phyloP scores from a whole-genome alignment of 371 early-diverging fungal species.

The Mortierella polycephala region DNA sequence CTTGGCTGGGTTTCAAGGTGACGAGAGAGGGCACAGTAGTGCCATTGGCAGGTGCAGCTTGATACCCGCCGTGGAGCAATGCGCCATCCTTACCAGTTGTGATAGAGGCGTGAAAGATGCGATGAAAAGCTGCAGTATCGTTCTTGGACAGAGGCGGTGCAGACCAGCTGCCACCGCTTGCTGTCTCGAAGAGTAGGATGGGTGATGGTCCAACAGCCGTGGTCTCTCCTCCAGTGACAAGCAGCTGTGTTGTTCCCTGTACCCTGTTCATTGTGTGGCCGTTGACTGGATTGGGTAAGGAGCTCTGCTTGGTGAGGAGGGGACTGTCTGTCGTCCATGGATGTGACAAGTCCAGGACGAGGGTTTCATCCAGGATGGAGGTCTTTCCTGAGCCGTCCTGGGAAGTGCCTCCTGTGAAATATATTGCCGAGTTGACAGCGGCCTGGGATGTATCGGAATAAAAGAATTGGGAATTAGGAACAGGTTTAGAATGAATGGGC shows the following conservation, averaged over 20 bases:
- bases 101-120: conserved; percentile 30
- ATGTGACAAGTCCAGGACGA: conserved; percentile 30
- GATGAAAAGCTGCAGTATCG: conserved; percentile 26
- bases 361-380: conserved; percentile 26
- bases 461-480: conserved; percentile 8
- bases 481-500: neutral
- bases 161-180: conserved; percentile 35
- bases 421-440: conserved; percentile 22
- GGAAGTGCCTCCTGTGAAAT: conserved; percentile 41
- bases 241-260: conserved; percentile 21
- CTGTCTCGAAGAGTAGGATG: conserved; percentile 23
- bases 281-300: conserved; percentile 16
- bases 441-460: conserved; percentile 13
- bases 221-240: conserved; percentile 48
- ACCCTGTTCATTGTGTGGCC: conserved; percentile 38
- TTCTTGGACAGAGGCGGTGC: conserved; percentile 25
- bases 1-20: conserved; percentile 20
- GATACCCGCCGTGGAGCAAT: conserved; percentile 40
- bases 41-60: conserved; percentile 18
- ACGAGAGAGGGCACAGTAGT: conserved; percentile 30
- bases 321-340: conserved; percentile 37
- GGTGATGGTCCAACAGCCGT: conserved; percentile 2
- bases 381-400: conserved; percentile 24
- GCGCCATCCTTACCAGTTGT: conserved; percentile 44
- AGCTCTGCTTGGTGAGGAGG: conserved; percentile 1